Conservation (phyloP, 306 rosid genomes). For the Erythrophleum fordii region DNA sequence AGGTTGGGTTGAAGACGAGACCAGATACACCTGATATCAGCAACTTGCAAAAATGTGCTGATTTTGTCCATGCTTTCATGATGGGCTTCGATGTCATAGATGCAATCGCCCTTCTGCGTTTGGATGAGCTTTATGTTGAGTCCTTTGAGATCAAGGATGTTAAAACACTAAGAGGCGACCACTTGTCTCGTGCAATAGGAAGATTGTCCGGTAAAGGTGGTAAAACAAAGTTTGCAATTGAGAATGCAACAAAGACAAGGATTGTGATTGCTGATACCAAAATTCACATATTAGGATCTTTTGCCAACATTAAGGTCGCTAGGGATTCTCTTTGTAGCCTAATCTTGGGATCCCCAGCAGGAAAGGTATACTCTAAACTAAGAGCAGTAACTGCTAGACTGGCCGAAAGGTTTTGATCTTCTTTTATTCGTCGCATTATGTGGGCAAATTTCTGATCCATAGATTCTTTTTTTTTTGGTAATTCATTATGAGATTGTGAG, state of each 20-base stretch:
- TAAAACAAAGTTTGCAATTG: conserved; percentile 83
- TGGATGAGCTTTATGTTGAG: conserved; percentile 87
- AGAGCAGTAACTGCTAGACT: conserved; percentile 80
- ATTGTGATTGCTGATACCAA: conserved; percentile 82
- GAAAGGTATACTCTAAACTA: conserved; percentile 77
- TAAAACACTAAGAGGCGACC: conserved; percentile 78
- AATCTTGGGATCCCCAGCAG: conserved; percentile 87
- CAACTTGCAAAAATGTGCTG: conserved; percentile 82
- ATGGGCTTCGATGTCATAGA: conserved; percentile 84
- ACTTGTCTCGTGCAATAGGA: conserved; percentile 89
- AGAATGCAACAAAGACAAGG: conserved; percentile 81
- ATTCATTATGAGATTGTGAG: conserved; percentile 8
- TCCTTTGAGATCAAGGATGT: conserved; percentile 95
- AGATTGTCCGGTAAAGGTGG: conserved; percentile 87
- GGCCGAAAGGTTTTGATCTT: conserved; percentile 74
- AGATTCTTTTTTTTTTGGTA: background rate
- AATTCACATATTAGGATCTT: conserved; percentile 86
- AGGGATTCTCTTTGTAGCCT: conserved; percentile 85
- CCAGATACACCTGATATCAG: conserved; percentile 78
- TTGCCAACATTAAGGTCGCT: conserved; percentile 78
- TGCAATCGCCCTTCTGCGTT: conserved; percentile 73
- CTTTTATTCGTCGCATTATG: background rate
- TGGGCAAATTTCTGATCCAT: background rate
- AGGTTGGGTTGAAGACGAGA: conserved; percentile 79
- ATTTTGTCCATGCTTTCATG: conserved; percentile 91